Percentiles rank a stretch among this genome's conserved stretches.
These are phyloP conservation scores for Vaccinium darrowii DNA, from an alignment of 148 eudicot genomes.

Conservation along the genomic window DNA sequence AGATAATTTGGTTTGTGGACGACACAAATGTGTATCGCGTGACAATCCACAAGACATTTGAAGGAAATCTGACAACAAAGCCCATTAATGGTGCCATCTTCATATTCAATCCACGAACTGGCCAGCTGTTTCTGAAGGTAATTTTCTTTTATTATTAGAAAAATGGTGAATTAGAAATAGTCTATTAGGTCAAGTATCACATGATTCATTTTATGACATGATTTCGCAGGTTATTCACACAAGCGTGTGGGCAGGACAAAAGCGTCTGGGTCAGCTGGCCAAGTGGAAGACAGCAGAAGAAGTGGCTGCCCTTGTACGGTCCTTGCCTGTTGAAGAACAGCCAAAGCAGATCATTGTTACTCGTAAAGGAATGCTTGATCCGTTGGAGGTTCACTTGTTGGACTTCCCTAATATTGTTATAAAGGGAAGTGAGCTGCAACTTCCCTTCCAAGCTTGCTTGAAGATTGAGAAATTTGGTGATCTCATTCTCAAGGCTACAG, in stretches of 20 bases:
- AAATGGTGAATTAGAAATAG: background rate
- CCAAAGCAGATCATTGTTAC: conserved; percentile 98
- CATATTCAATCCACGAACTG: conserved; percentile 96
- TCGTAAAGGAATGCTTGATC: conserved; percentile 99
- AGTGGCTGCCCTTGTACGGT: conserved; percentile 96
- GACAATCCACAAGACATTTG: conserved; percentile 97
- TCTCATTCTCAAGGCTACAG: conserved; percentile 95
- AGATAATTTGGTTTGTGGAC: conserved; percentile 79
- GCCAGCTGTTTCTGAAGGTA: conserved; percentile 86
- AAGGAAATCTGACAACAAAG: conserved; percentile 96
- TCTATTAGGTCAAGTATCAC: background rate
- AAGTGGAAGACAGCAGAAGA: conserved; percentile 99
- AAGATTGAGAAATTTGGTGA: conserved; percentile 99
- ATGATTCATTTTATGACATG: conserved; percentile 8
- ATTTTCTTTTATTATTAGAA: no score
- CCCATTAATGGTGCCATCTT: conserved; percentile 99
- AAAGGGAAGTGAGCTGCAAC: conserved; percentile 98
- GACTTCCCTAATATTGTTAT: conserved; percentile 98
- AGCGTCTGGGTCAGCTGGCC: conserved; percentile 98
- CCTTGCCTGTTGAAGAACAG: conserved; percentile 98
- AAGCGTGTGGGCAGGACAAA: conserved; percentile 99
- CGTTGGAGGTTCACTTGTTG: conserved; percentile 93
- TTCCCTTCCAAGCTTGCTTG: conserved; percentile 99
- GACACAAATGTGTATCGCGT: conserved; percentile 99
- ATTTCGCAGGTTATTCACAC: conserved; percentile 59